Base-by-base conservation (phyloP, 1,139 yeast species). In the Chernovozyma aurita region DNA sequence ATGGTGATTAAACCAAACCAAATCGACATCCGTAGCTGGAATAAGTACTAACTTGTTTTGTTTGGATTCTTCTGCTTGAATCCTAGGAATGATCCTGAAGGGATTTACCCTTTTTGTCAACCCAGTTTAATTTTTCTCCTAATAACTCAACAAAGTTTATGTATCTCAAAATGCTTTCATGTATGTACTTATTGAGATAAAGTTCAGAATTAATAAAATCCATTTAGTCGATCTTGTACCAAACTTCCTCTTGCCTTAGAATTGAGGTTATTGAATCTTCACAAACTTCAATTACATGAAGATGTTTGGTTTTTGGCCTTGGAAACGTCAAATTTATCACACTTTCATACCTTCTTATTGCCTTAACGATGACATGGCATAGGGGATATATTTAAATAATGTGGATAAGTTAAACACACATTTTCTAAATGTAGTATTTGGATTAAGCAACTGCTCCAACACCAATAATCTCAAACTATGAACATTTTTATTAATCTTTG, bases 1-100 rank as follows among this genome's bases (percentile, higher is more conserved):
- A 39, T 61, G 68, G 40, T 65, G 70, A 7, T 71, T 64, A 38
- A 62, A 70, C 71, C 72, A 65, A 1, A 60, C 49, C 29, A 66
- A 48, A 39, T 66, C 71, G 24, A 66, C 57, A 37, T 66, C 72
- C 36, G 65, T 47, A 1, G 71, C 62, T 0, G 73, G 71, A 1
- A 65, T 62, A 17, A 57, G 45, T 36, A 52, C 43, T 14, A 31
- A 25, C 8, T 30, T 35, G 9, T n/a, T n/a, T n/a, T n/a, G n/a
- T n/a, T n/a, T n/a, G n/a, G n/a, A n/a, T 42, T 44, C 16, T n/a
- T n/a, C n/a, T n/a, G n/a, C n/a, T n/a, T n/a, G n/a, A n/a, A n/a
- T n/a, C n/a, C n/a, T n/a, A n/a, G n/a, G n/a, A n/a, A n/a, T n/a
- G n/a, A n/a, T n/a, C n/a, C n/a, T n/a, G n/a, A n/a, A n/a, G n/a